These are phyloP conservation scores for Alternaria longipes DNA, from an alignment of 2,329 filamentous ascomycete genomes.

Conservation along the genomic window DNA sequence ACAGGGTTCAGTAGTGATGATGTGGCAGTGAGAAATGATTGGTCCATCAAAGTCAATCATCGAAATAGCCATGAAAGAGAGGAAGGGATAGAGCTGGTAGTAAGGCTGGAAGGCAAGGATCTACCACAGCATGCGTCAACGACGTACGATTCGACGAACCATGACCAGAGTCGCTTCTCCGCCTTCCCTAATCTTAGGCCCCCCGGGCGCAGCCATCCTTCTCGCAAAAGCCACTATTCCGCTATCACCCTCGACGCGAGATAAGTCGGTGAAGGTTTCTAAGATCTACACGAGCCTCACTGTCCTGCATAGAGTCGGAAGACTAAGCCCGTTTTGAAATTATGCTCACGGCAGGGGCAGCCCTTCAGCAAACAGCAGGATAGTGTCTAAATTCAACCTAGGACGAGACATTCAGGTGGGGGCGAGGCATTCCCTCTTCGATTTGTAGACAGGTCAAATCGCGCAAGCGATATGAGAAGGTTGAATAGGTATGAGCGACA, in stretches of 20 bases:
- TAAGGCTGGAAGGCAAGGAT: background rate
- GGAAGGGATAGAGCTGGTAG: too few relatives aligned
- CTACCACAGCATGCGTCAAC: background rate
- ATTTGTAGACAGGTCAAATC: too few relatives aligned
- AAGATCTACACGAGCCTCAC: background rate
- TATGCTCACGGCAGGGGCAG: background rate
- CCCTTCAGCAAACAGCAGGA: background rate
- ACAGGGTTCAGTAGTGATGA: background rate
- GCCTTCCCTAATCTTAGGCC: background rate
- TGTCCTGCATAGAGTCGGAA: background rate
- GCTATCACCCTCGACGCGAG: background rate
- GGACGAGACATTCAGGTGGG: too few relatives aligned
- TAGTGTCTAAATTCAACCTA: rapidly evolving
- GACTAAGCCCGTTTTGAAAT: background rate
- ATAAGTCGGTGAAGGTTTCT: background rate
- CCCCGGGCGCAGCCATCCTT: background rate
- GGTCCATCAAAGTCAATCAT: background rate
- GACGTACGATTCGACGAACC: background rate
- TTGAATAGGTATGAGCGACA: too few relatives aligned
- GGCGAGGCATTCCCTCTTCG: too few relatives aligned
- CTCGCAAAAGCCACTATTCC: background rate
- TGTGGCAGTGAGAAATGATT: background rate
- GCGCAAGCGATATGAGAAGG: too few relatives aligned
- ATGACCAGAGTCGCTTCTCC: background rate
- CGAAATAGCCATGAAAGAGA: background rate